These are phyloP conservation scores for Taxillus chinensis DNA, from an alignment of 164 flowering plant genomes.

Conservation along the genomic window DNA sequence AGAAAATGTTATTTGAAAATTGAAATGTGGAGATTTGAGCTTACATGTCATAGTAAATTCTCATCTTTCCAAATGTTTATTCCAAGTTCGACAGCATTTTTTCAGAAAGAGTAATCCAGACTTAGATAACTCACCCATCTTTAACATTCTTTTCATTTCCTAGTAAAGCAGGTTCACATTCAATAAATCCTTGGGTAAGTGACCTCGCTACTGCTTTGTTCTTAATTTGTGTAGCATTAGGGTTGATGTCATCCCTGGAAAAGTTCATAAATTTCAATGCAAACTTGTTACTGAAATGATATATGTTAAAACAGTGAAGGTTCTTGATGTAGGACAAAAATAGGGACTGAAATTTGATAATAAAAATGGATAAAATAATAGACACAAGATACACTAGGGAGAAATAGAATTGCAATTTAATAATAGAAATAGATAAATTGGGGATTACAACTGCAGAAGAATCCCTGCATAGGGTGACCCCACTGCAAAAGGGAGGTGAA, in stretches of 20 bases:
- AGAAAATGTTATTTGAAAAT: background rate
- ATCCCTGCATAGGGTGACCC: too few relatives aligned
- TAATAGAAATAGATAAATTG: too few relatives aligned
- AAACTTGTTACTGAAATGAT: slow-evolving; percentile 1
- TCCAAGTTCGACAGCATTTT: too few relatives aligned
- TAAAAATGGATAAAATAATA: too few relatives aligned
- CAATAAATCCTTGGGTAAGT: slow-evolving; percentile 10
- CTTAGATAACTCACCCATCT: slow-evolving; percentile 10
- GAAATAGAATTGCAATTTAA: too few relatives aligned
- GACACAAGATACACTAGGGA: too few relatives aligned
- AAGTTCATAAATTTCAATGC: slow-evolving; percentile 2
- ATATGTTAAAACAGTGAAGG: slow-evolving; percentile 1
- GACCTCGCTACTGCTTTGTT: slow-evolving; percentile 15
- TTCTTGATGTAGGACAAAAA: too few relatives aligned
- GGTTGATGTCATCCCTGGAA: slow-evolving; percentile 18
- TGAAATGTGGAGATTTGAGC: background rate
- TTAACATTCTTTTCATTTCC: slow-evolving; percentile 13
- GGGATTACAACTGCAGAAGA: too few relatives aligned
- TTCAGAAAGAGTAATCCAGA: background rate
- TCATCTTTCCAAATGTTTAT: too few relatives aligned
- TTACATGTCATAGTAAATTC: background rate
- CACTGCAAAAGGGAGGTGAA: too few relatives aligned
- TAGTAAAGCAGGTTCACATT: slow-evolving; percentile 11
- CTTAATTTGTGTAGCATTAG: slow-evolving; percentile 16
- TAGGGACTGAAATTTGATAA: too few relatives aligned